Percentiles rank a stretch among this genome's conserved stretches.
Evolutionary conservation across 768 basidiomycete species (phyloP).

Genomic region (Leccinum obscurum): DNA sequence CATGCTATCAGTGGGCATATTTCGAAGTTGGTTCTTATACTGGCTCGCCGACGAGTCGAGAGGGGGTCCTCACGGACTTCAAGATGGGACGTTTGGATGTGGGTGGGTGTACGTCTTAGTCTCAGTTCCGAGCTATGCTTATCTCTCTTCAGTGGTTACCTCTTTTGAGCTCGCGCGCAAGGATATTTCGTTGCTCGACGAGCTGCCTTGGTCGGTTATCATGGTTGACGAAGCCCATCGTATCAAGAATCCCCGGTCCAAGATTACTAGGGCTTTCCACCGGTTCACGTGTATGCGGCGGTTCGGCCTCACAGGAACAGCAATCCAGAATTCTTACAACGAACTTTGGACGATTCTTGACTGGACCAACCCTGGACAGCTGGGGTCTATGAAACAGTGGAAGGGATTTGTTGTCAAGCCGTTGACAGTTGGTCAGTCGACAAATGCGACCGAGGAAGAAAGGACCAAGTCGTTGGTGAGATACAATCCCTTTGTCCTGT

Average conservation of each 20-base stretch:
- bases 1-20: conserved; percentile 76
- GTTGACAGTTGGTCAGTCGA: conserved; percentile 65
- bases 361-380: conserved; percentile 82
- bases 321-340: conserved; percentile 84
- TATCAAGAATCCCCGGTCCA: conserved; percentile 75
- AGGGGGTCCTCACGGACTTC: conserved; percentile 66
- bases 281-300: conserved; percentile 65
- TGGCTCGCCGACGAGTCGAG: conserved; percentile 52
- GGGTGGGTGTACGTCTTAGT: conserved; percentile 45
- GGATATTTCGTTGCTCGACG: conserved; percentile 68
- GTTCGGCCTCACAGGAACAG: conserved; percentile 86
- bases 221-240: conserved; percentile 90
- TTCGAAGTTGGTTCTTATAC: conserved; percentile 82
- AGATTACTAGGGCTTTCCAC: conserved; percentile 68
- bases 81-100: conserved; percentile 82
- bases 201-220: conserved; percentile 69
- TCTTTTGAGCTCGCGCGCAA: conserved; percentile 74
- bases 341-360: conserved; percentile 93
- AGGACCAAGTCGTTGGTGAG: conserved; percentile 53
- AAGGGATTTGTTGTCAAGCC: conserved; percentile 68
- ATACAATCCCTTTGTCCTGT: neutral
- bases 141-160: conserved; percentile 62
- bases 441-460: conserved; percentile 62
- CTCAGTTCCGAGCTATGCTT: neutral
- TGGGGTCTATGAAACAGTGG: conserved; percentile 81